Evolutionary conservation across 164 flowering plant species (phyloP).

Genomic region (Vitis rupestris): DNA sequence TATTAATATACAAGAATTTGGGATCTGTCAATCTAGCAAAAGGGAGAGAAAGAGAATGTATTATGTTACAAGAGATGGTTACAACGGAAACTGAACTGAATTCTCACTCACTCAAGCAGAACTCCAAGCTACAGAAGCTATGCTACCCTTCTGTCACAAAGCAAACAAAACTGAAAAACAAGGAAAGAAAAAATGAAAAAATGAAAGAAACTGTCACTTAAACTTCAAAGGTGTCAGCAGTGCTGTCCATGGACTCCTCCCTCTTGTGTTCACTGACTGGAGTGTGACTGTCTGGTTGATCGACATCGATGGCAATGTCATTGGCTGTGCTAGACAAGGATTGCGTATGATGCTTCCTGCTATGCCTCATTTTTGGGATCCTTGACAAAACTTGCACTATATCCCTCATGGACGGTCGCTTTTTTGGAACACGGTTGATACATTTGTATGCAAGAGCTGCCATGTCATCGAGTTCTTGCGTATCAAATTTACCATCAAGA

Average conservation of each 20-base stretch:
- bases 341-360: slow-evolving; percentile 43
- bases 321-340: slow-evolving; percentile 43
- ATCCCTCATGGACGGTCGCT: slow-evolving; percentile 86
- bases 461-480: slow-evolving; percentile 69
- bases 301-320: slow-evolving; percentile 55
- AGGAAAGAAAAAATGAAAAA: slow-evolving; percentile 9
- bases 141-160: slow-evolving; percentile 3
- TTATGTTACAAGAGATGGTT: slow-evolving; percentile 11
- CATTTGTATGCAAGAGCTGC: slow-evolving; percentile 87
- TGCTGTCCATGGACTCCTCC: slow-evolving; percentile 63
- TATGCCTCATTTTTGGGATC: slow-evolving; percentile 47
- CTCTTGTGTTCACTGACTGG: slow-evolving; percentile 41
- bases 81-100: not conserved
- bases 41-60: not conserved
- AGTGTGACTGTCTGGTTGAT: slow-evolving; percentile 35
- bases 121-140: not conserved
- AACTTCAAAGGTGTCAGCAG: slow-evolving; percentile 43
- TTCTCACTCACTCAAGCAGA: slow-evolving; percentile 5
- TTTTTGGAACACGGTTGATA: slow-evolving; percentile 53
- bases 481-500: slow-evolving; percentile 63
- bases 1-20: slow-evolving; percentile 2
- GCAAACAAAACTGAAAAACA: slow-evolving; percentile 10
- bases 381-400: slow-evolving; percentile 74
- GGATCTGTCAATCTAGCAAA: not conserved
- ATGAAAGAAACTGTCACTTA: slow-evolving; percentile 14